Conservation (phyloP, 2,329 filamentous ascomycete species). For the Escovopsis sp. region DNA sequence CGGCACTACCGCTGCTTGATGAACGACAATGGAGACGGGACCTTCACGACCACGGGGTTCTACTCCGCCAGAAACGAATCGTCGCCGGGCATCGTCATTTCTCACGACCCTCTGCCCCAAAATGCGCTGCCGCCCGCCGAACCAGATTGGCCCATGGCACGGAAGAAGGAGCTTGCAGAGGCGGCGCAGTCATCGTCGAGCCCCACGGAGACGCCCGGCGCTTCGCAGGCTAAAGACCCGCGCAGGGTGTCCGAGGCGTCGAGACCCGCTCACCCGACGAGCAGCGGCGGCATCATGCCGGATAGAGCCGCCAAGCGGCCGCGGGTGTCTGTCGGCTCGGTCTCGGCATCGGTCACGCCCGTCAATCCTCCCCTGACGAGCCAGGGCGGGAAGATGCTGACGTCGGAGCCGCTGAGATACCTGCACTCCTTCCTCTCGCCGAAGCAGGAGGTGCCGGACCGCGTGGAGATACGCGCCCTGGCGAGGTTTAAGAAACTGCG, state of each 20-base stretch:
- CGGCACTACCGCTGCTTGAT: constrained; percentile 8
- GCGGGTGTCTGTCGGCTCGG: constrained; percentile 1
- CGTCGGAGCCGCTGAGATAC: constrained; percentile 8
- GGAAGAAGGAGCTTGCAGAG: neutral
- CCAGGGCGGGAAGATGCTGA: neutral
- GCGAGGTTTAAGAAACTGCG: constrained; percentile 11
- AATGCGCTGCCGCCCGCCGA: constrained; percentile 6
- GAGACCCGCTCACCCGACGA: too few relatives aligned
- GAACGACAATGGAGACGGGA: constrained; percentile 29
- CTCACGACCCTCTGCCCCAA: constrained; percentile 11
- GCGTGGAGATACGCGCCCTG: constrained; percentile 14
- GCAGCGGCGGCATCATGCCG: neutral
- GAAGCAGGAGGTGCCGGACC: constrained; percentile 8
- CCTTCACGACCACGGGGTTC: constrained; percentile 16
- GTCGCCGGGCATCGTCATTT: constrained; percentile 16
- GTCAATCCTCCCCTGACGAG: neutral
- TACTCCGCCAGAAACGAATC: constrained; percentile 9
- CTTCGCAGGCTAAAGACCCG: too few relatives aligned
- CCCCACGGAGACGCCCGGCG: too few relatives aligned
- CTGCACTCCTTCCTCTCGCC: constrained; percentile 11
- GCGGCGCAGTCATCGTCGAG: neutral
- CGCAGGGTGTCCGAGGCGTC: too few relatives aligned
- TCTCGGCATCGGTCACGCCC: neutral
- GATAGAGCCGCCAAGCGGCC: constrained; percentile 1
- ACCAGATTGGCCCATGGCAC: neutral